These are phyloP conservation scores for Cercospora sp. DNA, from an alignment of 2,329 filamentous ascomycete species.

Conservation along the genomic window DNA sequence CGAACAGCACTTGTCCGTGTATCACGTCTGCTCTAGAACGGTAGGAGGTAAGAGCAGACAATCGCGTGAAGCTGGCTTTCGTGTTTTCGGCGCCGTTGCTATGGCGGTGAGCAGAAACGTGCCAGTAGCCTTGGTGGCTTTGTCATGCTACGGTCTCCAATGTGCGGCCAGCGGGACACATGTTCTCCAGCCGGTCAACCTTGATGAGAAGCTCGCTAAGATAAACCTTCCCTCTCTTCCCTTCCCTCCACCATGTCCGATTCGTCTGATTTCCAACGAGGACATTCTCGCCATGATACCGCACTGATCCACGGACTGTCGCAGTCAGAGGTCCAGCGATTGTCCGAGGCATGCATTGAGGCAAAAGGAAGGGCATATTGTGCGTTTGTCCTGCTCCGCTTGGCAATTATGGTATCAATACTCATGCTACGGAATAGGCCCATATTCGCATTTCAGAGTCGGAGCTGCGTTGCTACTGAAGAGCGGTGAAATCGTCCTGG, in stretches of 20 bases:
- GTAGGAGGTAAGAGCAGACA: background rate
- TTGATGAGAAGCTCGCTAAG: background rate
- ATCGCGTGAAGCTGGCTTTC: background rate
- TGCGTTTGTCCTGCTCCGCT: conserved; percentile 40
- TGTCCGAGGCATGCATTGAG: conserved; percentile 63
- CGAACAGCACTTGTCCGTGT: background rate
- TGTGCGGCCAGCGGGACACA: conserved; percentile 5
- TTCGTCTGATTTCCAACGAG: conserved; percentile 34
- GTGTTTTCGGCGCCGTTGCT: background rate
- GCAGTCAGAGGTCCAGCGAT: conserved; percentile 61
- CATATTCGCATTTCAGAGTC: conserved; percentile 89
- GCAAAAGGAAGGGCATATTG: conserved; percentile 84
- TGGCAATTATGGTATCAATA: background rate
- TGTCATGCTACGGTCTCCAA: background rate
- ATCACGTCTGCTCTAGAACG: background rate
- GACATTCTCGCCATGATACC: conserved; percentile 42
- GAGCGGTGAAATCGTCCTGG: conserved; percentile 55
- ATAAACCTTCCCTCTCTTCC: conserved; percentile 22
- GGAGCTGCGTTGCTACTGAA: conserved; percentile 73
- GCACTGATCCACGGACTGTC: conserved; percentile 57
- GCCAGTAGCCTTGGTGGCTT: background rate
- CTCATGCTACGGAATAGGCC: conserved; percentile 51
- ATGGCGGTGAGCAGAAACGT: background rate
- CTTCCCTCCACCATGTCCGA: conserved; percentile 39
- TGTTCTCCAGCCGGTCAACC: background rate